phyloP scores from a whole-genome alignment of 257 asterid genomes.

The Rhazya stricta region DNA sequence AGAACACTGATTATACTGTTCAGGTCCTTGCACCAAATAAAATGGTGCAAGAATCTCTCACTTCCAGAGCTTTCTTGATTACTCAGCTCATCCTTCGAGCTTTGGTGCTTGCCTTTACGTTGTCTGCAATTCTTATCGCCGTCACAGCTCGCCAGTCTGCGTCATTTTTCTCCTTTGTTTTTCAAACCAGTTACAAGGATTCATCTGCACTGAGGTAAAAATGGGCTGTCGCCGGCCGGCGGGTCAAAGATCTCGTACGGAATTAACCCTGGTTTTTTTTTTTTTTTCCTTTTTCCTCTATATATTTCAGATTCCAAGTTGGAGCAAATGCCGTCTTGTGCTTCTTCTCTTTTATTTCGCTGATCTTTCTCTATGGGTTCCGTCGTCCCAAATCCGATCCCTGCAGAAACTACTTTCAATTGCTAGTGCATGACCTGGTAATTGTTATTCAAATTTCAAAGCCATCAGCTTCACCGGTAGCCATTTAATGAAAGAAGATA shows the following conservation, averaged over 20 bases:
- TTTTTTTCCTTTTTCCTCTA: not conserved
- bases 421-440: conserved; percentile 20
- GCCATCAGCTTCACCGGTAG: not conserved
- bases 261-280: not conserved
- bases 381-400: conserved; percentile 3
- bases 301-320: conserved; percentile 12
- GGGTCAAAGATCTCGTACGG: not conserved
- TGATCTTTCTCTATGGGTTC: not conserved
- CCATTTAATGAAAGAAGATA: not conserved
- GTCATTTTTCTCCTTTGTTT: not conserved
- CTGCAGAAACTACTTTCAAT: not conserved
- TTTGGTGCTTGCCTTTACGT: conserved; percentile 9
- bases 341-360: conserved; percentile 4
- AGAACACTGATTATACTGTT: not conserved
- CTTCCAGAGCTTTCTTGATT: not conserved
- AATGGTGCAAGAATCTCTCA: not conserved
- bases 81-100: conserved; percentile 15
- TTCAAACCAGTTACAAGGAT: conserved; percentile 9
- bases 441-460: not conserved
- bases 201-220: conserved; percentile 12
- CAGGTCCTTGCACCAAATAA: not conserved
- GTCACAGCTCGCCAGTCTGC: conserved; percentile 13
- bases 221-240: not conserved
- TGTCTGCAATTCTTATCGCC: conserved; percentile 10
- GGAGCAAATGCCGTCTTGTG: conserved; percentile 17